Evolutionary conservation across 176 grass and related monocot genomes (phyloP), one percentile per base, ranked within the genome.

Genomic region (Miscanthus lutarioriparius): DNA sequence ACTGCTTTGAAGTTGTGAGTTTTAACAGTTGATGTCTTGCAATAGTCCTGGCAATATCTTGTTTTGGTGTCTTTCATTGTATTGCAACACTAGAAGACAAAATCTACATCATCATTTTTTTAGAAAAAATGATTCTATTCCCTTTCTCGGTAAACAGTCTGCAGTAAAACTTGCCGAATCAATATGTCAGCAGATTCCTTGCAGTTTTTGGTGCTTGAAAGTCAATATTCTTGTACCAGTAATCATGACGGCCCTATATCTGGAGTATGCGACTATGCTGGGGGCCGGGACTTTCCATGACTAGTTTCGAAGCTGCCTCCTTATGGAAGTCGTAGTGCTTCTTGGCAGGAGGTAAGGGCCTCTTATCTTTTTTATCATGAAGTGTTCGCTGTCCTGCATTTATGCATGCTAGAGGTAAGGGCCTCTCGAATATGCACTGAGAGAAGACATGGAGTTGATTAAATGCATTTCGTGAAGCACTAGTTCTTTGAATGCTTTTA

Each of bases 131-230:
- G 27, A 25, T 62, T 40, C 75, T 75, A 39, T 82, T 59, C 28
- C 41, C 43, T 77, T 39, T 70, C 22, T 77, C 14, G 33, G 22
- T 67, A n/a, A 44, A 81, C 19, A 12, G 47, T n/a, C 20, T 58
- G 20, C 20, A 83, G 37, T 41, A 17, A 14, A 5, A 35, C 85
- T 70, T 27, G 27, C 32, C 1, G 8, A 58, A 58, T 58, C 53
- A 58, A 87, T 54, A 53, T 70, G 32, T 16, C 79, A 77, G 73
- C 40, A 87, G 51, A 88, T 88, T 87, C 86, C 56, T 53, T 72
- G 27, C 51, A 71, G 41, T 53, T 70, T 87, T 77, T 70, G 39
- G 28, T 54, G 17, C 35, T 69, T n/a, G 66, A 10, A 36, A 38
- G 19, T 38, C 66, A 69, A 70, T 38, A 40, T 70, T 39, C 8